These are phyloP conservation scores for Teunomyces gatunensis DNA, from an alignment of 805 yeast species.

Conservation along the genomic window DNA sequence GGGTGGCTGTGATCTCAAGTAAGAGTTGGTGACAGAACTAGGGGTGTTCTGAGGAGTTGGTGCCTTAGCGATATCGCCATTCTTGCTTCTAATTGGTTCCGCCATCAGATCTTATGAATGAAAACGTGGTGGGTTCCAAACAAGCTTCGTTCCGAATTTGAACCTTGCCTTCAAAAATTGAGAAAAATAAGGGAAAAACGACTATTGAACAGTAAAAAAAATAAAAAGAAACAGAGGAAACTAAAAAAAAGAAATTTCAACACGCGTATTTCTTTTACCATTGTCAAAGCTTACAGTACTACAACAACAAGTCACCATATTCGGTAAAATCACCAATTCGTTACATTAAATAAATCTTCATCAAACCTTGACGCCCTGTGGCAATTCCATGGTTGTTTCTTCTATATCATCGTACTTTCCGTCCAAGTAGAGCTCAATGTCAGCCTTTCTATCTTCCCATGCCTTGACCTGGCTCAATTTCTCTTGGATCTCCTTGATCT, in stretches of 20 bases:
- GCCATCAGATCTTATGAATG: conserved; percentile 49
- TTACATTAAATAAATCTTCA: neutral
- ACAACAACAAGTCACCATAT: neutral
- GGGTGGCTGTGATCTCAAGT: conserved; percentile 61
- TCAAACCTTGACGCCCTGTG: conserved; percentile 4
- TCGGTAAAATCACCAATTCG: neutral
- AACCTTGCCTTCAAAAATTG: neutral
- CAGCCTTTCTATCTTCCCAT: conserved; percentile 59
- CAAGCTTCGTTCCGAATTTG: conserved; percentile 2
- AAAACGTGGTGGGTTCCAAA: conserved; percentile 1
- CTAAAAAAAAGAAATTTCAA: conserved; percentile 1
- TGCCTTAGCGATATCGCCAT: conserved; percentile 79
- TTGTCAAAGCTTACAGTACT: neutral
- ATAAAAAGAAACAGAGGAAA: too few species aligned
- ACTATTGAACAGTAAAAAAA: neutral
- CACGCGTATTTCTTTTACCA: neutral
- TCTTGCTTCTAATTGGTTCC: conserved; percentile 75
- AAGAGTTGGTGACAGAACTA: conserved; percentile 75
- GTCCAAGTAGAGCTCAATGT: conserved; percentile 53
- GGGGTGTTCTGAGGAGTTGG: conserved; percentile 99
- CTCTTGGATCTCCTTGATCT: conserved; percentile 62
- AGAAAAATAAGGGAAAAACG: neutral
- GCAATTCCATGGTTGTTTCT: conserved; percentile 8
- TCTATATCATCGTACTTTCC: conserved; percentile 30
- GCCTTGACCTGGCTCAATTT: conserved; percentile 58